Conservation (phyloP, 331 rosid species). For the Quercus phellos region DNA sequence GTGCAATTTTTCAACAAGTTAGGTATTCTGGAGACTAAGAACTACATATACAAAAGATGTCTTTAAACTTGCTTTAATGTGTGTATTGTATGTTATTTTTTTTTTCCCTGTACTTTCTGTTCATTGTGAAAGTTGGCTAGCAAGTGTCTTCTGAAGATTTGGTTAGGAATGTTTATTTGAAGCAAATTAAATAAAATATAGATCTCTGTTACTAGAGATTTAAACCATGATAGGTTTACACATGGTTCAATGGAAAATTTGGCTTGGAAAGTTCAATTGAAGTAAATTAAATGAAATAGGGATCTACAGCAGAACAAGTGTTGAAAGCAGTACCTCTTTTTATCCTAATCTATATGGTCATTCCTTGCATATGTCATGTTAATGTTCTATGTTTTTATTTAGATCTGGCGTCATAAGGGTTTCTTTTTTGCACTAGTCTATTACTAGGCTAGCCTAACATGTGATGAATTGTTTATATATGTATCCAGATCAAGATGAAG, state of each 20-base stretch:
- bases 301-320: background rate
- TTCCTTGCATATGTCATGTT: background rate
- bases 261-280: background rate
- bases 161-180: too few species aligned
- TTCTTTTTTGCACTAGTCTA: background rate
- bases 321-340: background rate
- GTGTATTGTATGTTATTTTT: background rate
- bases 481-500: conserved; percentile 46
- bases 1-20: background rate
- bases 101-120: background rate
- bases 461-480: background rate
- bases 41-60: background rate
- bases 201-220: background rate
- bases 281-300: background rate
- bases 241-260: background rate
- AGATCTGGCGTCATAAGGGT: background rate
- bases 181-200: background rate
- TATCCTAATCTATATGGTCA: background rate
- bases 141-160: background rate
- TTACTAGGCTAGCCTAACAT: conserved; percentile 13
- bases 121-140: background rate
- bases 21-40: background rate
- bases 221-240: background rate
- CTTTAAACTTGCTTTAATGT: background rate
- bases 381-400: background rate